Base-by-base conservation (phyloP, 2,329 filamentous ascomycete genomes). In the Sporothrix protearum region DNA sequence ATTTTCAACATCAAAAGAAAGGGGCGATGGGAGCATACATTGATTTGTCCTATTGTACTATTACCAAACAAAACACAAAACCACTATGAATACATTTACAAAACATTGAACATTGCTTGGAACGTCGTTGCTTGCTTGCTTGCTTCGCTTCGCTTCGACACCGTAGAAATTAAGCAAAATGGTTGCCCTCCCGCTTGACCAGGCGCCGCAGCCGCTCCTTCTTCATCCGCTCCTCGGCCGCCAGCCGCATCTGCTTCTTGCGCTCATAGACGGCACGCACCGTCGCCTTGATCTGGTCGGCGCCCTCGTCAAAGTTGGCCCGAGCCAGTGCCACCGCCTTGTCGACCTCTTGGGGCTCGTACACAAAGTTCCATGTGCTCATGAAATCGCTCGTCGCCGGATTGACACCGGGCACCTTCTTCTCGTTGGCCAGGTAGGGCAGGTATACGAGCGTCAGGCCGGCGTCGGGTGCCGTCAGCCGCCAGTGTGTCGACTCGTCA, bases 321-420 rank as follows among this genome's bases (percentile, higher is more conserved):
- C 89, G 86, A 0, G 96, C 94, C 36, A 99, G 85, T 5, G 87
- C 85, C 1, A 97, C 91, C 0, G 97, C 93, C 33, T 88, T 87
- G 76, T 98, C 94, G 69, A 99, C 89, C 80, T 99, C 91, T 71
- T 96, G 90, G 0, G 94, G 91, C 1, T 92, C 96, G 80, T 98
- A 99, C 39, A 97, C 90, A 79, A 98, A 98, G 79, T 99, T 99
- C 96, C 96, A 99, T 0, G 96, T 99, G 76, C 89, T 93, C 83
- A 98, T 89, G 80, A 94, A 98, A 73, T 97, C 93, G 69, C 88
- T 92, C 2, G 87, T 88, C 30, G 90, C 89, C 0, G 96, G 96
- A 75, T 97, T 91, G n/a, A 98, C 91, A 57, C 88, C 92, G 0
- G 90, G 87, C 0, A 93, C 91, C 73, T 91, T 91, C 3, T 25